Base-by-base conservation (phyloP, 768 basidiomycete genomes). In the Gloeopeniophorella convolvens region DNA sequence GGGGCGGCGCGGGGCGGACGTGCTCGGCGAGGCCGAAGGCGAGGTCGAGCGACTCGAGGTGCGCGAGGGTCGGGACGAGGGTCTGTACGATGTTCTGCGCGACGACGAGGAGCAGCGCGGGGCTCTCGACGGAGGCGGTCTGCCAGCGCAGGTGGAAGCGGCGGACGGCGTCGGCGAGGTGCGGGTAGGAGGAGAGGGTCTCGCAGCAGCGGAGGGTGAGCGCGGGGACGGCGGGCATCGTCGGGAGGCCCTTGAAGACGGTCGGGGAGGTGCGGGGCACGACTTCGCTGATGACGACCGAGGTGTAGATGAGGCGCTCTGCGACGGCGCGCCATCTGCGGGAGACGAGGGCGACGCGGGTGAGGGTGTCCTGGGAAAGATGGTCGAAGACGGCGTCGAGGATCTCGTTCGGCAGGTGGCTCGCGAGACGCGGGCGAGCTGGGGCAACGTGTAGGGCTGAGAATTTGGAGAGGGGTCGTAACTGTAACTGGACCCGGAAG, bases 221-320 rank as follows among this genome's bases (percentile, higher is more conserved):
- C 53, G 60, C 41, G 1, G 66, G 66, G 20, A 56, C 50, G 5
- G 51, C 13, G 10, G 56, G 56, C 15, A 50, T 32, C 34, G 10
- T 28, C 15, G 23, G 31, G 10, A 42, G 23, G 35, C 23, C 42
- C 27, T 18, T 33, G 28, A 48, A 62, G 2, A 72, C 76, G 11
- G 64, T 50, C 18, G 72, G 70, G 4, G 71, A 68, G 11, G 70
- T 57, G 40, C 66, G 64, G 5, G 72, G 69, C 43, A 82, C 62
- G 23, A 60, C 49, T 57, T 83, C 82, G 45, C 62, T 65, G 54
- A 84, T 70, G 53, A 57, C 56, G 52, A 82, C 68, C 44, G 71
- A 70, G 10, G 79, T 64, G 61, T 83, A 83, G 30, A 84, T 74
- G 18, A 78, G 60, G 48, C 76, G 76, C 62, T 82, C 81, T 2